A percentile compares a stretch with the other conserved stretches of the same genome.
phyloP scores from a whole-genome alignment of 768 basidiomycete genomes.

The Lactarius deliciosus region DNA sequence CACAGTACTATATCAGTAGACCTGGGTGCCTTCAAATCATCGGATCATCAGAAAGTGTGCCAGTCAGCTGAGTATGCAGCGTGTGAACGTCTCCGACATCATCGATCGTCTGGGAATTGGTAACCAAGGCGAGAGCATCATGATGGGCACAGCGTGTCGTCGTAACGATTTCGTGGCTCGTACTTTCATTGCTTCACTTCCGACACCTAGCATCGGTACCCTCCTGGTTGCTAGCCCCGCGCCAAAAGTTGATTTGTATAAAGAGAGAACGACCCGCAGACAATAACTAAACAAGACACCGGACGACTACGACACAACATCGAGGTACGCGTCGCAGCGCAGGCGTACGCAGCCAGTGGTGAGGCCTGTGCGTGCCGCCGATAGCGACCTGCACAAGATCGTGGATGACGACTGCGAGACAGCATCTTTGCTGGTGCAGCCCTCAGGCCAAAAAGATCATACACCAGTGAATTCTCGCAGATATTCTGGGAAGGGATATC shows the following conservation, averaged over 20 bases:
- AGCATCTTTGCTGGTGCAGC: background rate
- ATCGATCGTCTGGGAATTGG: background rate
- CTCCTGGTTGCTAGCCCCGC: background rate
- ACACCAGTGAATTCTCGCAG: conserved; percentile 35
- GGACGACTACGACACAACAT: background rate
- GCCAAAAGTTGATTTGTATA: background rate
- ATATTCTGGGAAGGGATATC: conserved; percentile 32
- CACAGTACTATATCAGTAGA: background rate
- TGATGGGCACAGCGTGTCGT: background rate
- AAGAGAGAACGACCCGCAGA: background rate
- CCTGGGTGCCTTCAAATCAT: background rate
- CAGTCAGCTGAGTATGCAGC: background rate
- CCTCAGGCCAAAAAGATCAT: conserved; percentile 13
- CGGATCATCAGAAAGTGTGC: background rate
- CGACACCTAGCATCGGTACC: background rate
- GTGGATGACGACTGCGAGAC: background rate
- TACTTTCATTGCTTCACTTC: background rate
- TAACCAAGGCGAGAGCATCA: background rate
- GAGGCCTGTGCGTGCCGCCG: background rate
- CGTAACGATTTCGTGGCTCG: background rate
- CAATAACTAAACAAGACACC: background rate
- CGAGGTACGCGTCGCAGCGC: background rate
- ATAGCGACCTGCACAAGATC: background rate
- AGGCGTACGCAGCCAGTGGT: background rate
- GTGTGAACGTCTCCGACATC: background rate